phyloP scores from a whole-genome alignment of 140 eudicot species.

The Ambrosia hybrid region DNA sequence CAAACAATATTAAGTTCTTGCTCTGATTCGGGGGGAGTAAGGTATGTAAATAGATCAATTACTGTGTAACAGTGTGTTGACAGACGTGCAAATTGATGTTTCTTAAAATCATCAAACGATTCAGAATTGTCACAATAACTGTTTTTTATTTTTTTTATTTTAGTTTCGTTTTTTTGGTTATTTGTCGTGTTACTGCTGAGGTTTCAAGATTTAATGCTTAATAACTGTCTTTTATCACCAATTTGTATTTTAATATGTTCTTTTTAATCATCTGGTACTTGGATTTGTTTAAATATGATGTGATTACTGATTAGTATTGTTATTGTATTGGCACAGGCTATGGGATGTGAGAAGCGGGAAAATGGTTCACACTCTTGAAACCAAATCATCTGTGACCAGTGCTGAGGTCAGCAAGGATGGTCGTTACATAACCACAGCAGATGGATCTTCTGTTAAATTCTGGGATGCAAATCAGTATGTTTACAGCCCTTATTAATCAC shows the following conservation, averaged over 20 bases:
- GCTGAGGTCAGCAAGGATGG: constrained; percentile 97
- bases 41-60: constrained; percentile 35
- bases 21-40: constrained; percentile 79
- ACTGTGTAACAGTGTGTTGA: constrained; percentile 9
- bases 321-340: constrained; percentile 47
- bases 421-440: constrained; percentile 93
- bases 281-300: neutral
- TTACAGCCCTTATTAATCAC: neutral
- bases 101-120: neutral
- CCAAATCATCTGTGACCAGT: constrained; percentile 86
- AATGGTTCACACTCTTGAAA: constrained; percentile 79
- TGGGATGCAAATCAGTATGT: constrained; percentile 99
- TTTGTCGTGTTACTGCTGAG: neutral
- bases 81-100: neutral
- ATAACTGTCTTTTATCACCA: too few species aligned
- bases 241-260: neutral
- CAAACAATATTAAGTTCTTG: constrained; percentile 89
- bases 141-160: neutral
- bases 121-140: neutral
- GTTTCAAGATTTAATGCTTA: too few species aligned
- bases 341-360: constrained; percentile 97
- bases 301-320: neutral
- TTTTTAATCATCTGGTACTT: neutral
- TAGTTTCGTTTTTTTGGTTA: neutral
- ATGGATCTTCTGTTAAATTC: constrained; percentile 88